phyloP scores from a whole-genome alignment of 495 filamentous ascomycete genomes.

The Bryoglossum gracile region DNA sequence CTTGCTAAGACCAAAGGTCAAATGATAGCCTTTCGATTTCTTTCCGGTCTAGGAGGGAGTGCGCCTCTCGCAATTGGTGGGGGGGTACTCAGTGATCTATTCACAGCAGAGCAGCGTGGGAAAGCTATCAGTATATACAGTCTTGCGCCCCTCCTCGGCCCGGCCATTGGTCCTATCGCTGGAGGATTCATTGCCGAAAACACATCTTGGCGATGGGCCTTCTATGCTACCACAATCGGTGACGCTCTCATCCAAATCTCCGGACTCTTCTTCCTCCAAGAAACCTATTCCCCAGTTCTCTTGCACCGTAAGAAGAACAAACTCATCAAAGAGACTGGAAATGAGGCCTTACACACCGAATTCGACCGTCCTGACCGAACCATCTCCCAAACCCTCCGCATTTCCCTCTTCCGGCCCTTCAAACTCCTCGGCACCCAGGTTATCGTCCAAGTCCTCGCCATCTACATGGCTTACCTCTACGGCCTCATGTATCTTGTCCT shows the following conservation, averaged over 20 bases:
- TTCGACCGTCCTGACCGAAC: constrained; percentile 46
- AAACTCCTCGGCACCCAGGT: constrained; percentile 51
- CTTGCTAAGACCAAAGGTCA: constrained; percentile 46
- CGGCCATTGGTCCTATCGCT: constrained; percentile 56
- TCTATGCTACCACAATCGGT: constrained; percentile 55
- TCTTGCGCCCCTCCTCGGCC: constrained; percentile 58
- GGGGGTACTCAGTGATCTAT: constrained; percentile 56
- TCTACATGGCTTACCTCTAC: constrained; percentile 64
- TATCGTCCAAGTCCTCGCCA: constrained; percentile 51
- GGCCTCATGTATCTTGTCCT: constrained; percentile 68
- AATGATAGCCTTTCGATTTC: constrained; percentile 49
- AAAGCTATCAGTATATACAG: constrained; percentile 56
- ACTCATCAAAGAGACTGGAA: constrained; percentile 57
- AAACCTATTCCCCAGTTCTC: constrained; percentile 62
- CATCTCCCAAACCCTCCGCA: constrained; percentile 35
- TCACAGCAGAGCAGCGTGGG: constrained; percentile 54
- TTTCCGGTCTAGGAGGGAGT: constrained; percentile 47
- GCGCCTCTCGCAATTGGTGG: constrained; percentile 50
- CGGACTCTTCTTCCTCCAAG: constrained; percentile 59
- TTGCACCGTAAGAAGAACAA: constrained; percentile 46
- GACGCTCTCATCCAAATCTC: constrained; percentile 52
- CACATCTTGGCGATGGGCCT: constrained; percentile 65
- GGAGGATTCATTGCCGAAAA: constrained; percentile 61
- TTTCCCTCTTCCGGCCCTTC: constrained; percentile 51
- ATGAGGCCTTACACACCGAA: constrained; percentile 53